Evolutionary conservation across 805 yeast genomes (phyloP).

Genomic region (Hanseniaspora lachancei): DNA sequence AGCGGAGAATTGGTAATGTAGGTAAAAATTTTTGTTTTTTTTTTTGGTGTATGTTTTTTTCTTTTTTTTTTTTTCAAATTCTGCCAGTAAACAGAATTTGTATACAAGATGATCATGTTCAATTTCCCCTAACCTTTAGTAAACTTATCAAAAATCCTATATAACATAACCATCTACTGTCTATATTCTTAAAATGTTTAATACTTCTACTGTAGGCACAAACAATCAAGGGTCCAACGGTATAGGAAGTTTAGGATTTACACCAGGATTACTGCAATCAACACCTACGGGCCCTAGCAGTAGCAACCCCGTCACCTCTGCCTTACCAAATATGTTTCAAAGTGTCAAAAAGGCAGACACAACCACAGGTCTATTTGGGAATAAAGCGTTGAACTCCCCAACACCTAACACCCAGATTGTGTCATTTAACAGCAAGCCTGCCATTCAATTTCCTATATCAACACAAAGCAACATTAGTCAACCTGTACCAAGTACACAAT

Average conservation of each 20-base stretch:
- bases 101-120: too few relatives aligned
- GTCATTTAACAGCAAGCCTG: not conserved
- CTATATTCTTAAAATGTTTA: not conserved
- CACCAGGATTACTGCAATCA: not conserved
- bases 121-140: too few relatives aligned
- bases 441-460: slow-evolving; percentile 5
- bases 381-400: not conserved
- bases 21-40: not conserved
- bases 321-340: not conserved
- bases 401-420: not conserved
- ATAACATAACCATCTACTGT: too few relatives aligned
- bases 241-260: slow-evolving; percentile 5
- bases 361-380: slow-evolving; percentile 4
- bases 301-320: not conserved
- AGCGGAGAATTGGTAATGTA: too few relatives aligned
- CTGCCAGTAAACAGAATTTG: too few relatives aligned
- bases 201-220: not conserved
- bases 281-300: not conserved
- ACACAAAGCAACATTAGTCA: not conserved
- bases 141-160: too few relatives aligned
- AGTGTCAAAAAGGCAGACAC: not conserved
- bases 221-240: not conserved
- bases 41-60: too few relatives aligned
- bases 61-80: too few relatives aligned
- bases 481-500: not conserved